Evolutionary conservation across 1,284 basidiomycete species (phyloP), one percentile per base, ranked within the genome.

Genomic region (Inonotus obliquus): DNA sequence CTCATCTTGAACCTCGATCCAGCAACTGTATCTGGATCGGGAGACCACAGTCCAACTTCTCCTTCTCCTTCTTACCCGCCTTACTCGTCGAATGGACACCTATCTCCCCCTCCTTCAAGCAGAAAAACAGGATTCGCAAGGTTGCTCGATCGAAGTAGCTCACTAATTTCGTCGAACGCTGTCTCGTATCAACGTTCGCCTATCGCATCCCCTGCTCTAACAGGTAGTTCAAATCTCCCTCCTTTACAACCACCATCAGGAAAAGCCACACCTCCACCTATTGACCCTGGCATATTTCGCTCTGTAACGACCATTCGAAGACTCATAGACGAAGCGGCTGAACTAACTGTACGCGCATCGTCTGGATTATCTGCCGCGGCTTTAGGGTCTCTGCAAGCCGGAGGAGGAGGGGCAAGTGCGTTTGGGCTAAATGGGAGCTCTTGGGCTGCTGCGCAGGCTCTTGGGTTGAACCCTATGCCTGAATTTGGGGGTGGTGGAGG

Each of bases 321-420:
- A 54, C 81, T 92, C 38, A 89, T 94, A 64, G 91, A 94, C 70
- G 91, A 92, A 69, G 91, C 91, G 0, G 82, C 91, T 0, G 91
- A 91, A 69, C 78, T 93, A 5, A 88, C 87, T 13, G 87, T 93
- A 4, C 85, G 91, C 41, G 91, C 91, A 17, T 83, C 87, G 11
- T 91, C 89, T 4, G 90, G 91, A 1, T 72, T 93, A 23, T 89
- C 87, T 23, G 81, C 87, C 29, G 81, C 84, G 7, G 86, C 89
- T 41, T 76, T 91, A 14, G 84, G 82, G 7, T 84, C 86, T 23
- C 79, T 88, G 68, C 81, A 85, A 52, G 74, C 73, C 14, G 73
- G 74, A 2, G 32, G 29, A 21, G 45, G 52, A 10, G 57, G 57
- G 4, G 58, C 35, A 19, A 37, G 51, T 17, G 69, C 68, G 13